Evolutionary conservation across 2,329 filamentous ascomycete genomes (phyloP), one percentile per base, ranked within the genome.

Genomic region (Penicillium sp.): DNA sequence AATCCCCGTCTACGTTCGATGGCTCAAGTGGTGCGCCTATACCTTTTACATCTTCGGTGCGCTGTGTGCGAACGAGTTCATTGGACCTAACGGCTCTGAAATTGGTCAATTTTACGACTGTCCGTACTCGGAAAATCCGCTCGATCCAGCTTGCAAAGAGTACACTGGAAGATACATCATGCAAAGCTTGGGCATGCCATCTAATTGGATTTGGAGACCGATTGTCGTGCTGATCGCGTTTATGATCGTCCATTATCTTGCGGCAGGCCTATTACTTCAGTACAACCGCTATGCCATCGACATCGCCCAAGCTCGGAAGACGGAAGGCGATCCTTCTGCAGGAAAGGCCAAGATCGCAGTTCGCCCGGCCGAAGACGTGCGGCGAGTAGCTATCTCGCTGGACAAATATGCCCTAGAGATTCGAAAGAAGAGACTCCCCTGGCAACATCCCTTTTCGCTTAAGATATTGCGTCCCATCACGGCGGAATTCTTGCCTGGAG

Each of bases 1-100:
- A 5, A 88, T 92, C 3, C 87, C 88, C 0, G 76, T 91, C 1
- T 92, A 90, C 61, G 82, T 90, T n/a, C 79, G 87, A 49, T 92
- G 88, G 88, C 74, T 88, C 1, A 91, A 90, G 53, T 75, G 71
- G 72, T 65, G 62, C 4, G 64, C 63, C 4, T 71, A 71, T 42
- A 67, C 64, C 0, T 68, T 63, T 64, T 91, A 90, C 61, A 81
- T 80, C 0, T 89, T 91, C 61, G 84, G 87, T 0, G 86, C 87
- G 2, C 78, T 90, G 6, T 83, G 78, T 40, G 82, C 81, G 2
- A 92, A 92, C 55, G 88, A 92, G 62, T 91, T 92, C 49, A 69
- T 72, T 10, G 72, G 70, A 5, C 55, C 66, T 13, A 60, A 63
- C 27, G 63, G 63, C 10, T 61, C 69, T 24, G 60, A 62, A 3